A percentile compares a stretch with the other conserved stretches of the same genome.
phyloP scores from a whole-genome alignment of 2,329 filamentous ascomycete species.

The Exserohilum turcica region DNA sequence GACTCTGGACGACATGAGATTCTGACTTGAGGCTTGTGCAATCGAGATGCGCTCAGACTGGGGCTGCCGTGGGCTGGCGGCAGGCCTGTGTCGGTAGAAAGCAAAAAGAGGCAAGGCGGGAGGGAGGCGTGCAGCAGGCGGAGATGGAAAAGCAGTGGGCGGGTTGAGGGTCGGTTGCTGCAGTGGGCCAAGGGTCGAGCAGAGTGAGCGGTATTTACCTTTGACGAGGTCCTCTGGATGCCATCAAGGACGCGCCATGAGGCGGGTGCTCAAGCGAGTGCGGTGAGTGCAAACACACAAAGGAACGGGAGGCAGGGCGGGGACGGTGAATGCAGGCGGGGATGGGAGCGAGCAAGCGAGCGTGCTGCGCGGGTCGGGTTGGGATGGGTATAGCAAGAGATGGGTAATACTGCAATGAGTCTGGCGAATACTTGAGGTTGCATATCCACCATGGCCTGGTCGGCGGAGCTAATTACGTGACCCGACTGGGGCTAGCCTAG shows the following conservation, averaged over 20 bases:
- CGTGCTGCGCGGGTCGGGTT: constrained; percentile 4
- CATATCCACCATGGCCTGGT: constrained; percentile 9
- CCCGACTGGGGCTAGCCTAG: constrained; percentile 11
- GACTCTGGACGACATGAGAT: constrained; percentile 95
- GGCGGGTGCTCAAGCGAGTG: constrained; percentile 46
- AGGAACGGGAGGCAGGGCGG: constrained; percentile 7
- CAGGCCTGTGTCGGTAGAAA: constrained; percentile 28
- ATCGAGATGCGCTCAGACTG: constrained; percentile 38
- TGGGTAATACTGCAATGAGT: constrained; percentile 16
- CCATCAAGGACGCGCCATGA: constrained; percentile 47
- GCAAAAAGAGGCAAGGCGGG: constrained; percentile 25
- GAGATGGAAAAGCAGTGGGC: neutral
- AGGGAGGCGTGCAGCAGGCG: constrained; percentile 16
- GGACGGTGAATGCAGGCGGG: constrained; percentile 8
- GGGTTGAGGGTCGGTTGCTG: constrained; percentile 6
- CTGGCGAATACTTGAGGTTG: constrained; percentile 9
- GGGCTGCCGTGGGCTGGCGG: constrained; percentile 37
- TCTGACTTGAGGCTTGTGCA: constrained; percentile 38
- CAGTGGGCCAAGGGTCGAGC: constrained; percentile 22
- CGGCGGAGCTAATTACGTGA: constrained; percentile 16
- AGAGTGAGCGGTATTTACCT: constrained; percentile 25
- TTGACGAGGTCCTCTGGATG: constrained; percentile 34
- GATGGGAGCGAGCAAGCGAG: constrained; percentile 16
- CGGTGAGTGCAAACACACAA: constrained; percentile 32
- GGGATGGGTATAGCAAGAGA: constrained; percentile 16